Base-by-base conservation (phyloP, 2,329 filamentous ascomycete genomes). In the Rhynchosporium agropyri region DNA sequence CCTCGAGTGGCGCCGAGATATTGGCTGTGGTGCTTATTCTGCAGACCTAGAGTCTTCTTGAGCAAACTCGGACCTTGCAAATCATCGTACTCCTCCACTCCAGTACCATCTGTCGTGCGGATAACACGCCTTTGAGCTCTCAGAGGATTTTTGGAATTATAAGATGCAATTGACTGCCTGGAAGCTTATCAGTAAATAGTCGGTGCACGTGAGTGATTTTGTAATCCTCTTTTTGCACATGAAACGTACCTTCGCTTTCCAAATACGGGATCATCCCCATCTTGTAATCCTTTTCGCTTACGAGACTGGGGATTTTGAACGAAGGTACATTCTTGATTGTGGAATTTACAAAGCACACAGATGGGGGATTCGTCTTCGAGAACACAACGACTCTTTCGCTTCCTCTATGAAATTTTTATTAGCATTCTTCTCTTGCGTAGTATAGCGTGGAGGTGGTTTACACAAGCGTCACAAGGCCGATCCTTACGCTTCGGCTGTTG, bases 1-100 rank as follows among this genome's bases (percentile, higher is more conserved):
- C 92, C 89, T 60, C 89, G 90, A 51, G 89, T 93, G 61, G 89
- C 84, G 31, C 90, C 90, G 68, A 94, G 89, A 73, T 92, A 91
- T 76, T 91, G 88, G 77, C 89, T 91, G 75, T 89, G 90, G 63
- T 89, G 85, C 74, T 90, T 87, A 71, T 85, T 80, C 74, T 93
- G 89, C 68, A 93, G 81, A 66, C 90, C 90, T 60, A 94, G 80
- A n/a, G 86, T 89, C 73, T 85, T 83, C 75, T 86, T 87, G 63
- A 89, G 80, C 70, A 88, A 79, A 65, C 84, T 86, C 49, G 84
- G 83, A 40, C 84, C 85, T 64, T 85, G 85, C 66, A 88, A 82
- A 74, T 88, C 87, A 75, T 86, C 85, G 82, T 88, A 87, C 69
- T 89, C 86, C 77, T 89, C 85, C 66, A 88, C 80, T 59, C 87